A percentile compares a stretch with the other conserved stretches of the same genome.
Evolutionary conservation across 2,329 filamentous ascomycete genomes (phyloP).

Genomic region (Colletotrichum somersetense): DNA sequence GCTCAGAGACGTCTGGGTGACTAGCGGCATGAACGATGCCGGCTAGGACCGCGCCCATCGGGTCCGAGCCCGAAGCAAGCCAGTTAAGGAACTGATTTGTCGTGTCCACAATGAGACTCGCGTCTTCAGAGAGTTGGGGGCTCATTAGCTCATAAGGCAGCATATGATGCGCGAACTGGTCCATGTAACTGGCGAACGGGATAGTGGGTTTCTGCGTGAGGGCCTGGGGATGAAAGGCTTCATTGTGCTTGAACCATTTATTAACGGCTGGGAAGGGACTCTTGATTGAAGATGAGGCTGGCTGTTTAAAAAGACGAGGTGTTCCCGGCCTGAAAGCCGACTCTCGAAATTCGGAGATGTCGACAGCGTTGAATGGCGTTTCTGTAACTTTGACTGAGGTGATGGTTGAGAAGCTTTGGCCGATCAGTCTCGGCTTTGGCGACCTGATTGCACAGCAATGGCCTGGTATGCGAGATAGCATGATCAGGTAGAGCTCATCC

Average conservation of each 20-base stretch:
- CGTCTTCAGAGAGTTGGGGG: conserved; percentile 43
- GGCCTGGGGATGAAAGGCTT: neutral
- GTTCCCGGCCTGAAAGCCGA: conserved; percentile 21
- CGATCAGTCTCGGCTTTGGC: neutral
- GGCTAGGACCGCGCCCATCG: conserved; percentile 49
- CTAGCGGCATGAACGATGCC: conserved; percentile 49
- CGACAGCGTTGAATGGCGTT: conserved; percentile 20
- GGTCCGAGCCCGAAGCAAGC: conserved; percentile 41
- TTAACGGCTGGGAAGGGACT: conserved; percentile 43
- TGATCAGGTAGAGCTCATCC: neutral
- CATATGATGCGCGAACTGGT: conserved; percentile 40
- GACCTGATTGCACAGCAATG: neutral
- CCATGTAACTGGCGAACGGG: conserved; percentile 41
- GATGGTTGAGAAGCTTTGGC: conserved; percentile 20
- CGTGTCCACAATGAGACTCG: conserved; percentile 15
- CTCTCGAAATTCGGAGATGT: conserved; percentile 28
- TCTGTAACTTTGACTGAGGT: conserved; percentile 5
- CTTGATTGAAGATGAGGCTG: conserved; percentile 41
- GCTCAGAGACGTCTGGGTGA: conserved; percentile 40
- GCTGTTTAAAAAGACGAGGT: conserved; percentile 43
- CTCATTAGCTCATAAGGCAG: conserved; percentile 48
- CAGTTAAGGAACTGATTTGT: conserved; percentile 37
- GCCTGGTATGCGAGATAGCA: conserved; percentile 1
- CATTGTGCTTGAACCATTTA: conserved; percentile 47
- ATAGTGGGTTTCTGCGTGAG: neutral